Base-by-base conservation (phyloP, 2,329 filamentous ascomycete genomes). In the Corniculantispora saksenae region DNA sequence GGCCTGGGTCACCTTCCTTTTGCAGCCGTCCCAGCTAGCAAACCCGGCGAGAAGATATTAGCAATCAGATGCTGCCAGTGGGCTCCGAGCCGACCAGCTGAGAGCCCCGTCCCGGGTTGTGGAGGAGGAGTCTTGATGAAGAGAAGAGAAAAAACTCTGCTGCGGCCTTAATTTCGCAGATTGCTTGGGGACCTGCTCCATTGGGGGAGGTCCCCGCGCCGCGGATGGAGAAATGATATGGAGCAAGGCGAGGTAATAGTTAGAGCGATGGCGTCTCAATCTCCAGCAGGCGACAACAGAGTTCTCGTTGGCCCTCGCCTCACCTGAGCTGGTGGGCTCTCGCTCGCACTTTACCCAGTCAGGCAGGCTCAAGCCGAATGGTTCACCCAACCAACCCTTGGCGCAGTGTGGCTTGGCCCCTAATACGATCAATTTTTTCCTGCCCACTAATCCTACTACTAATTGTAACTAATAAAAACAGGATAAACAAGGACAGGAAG, bases 401-500 rank as follows among this genome's bases (percentile, higher is more conserved):
- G 60, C 50, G 38, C 50, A 51, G 35, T 38, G 60, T 61, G 60
- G 60, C 60, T 62, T 62, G 60, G 60, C 50, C 60, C 60, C 60
- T 25, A n/a, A 23, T n/a, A 25, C 25, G 50, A 62, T 62, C 60
- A 54, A 32, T 21, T n/a, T n/a, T n/a, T n/a, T n/a, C n/a, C n/a
- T n/a, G n/a, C n/a, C n/a, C n/a, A 23, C 6, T 21, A 45, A 38
- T 53, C 19, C 25, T 48, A 23, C 21, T 32, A 25, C 21, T 43
- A n/a, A 12, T 38, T n/a, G 25, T 51, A 15, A 45, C 29, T n/a
- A 38, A 61, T 23, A 25, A 53, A 23, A 61, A 51, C 23, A 13
- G 21, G 25, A 21, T 15, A 38, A 38, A 8, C 35, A 38, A 38
- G 35, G 13, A 13, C 35, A 38, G 35, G 7, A 38, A 29, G 4